These are phyloP conservation scores for Phlebiopsis flavidoalba DNA, from an alignment of 768 basidiomycete genomes.

Conservation along the genomic window DNA sequence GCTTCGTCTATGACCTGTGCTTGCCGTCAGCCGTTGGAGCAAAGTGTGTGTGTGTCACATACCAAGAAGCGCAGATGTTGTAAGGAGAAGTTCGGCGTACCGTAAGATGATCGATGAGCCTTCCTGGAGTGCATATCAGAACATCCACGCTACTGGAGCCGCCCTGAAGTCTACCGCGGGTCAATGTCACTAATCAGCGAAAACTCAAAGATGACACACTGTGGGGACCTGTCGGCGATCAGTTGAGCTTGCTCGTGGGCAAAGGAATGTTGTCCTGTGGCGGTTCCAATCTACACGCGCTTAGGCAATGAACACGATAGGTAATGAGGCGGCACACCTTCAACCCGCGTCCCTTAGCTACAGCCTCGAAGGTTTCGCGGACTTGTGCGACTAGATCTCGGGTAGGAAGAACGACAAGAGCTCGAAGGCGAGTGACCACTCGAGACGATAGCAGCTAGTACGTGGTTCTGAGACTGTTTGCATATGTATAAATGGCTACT, in stretches of 20 bases:
- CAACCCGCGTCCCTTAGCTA: constrained; percentile 81
- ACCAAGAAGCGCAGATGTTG: constrained; percentile 96
- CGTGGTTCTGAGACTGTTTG: neutral
- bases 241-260: constrained; percentile 84
- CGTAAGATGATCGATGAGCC: constrained; percentile 91
- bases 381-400: constrained; percentile 92
- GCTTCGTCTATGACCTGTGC: constrained; percentile 93
- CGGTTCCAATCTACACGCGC: constrained; percentile 57
- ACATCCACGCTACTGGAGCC: constrained; percentile 93
- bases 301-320: neutral
- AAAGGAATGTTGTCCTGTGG: constrained; percentile 93
- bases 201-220: constrained; percentile 33
- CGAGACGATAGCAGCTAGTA: constrained; percentile 58
- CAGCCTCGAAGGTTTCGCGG: constrained; percentile 82
- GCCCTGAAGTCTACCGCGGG: constrained; percentile 53
- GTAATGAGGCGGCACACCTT: constrained; percentile 46
- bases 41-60: constrained; percentile 22
- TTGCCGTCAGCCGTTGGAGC: neutral
- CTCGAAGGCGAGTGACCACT: constrained; percentile 78
- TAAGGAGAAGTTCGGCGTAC: constrained; percentile 84
- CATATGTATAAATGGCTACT: neutral
- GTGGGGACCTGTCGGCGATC: constrained; percentile 49
- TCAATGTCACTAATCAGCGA: neutral
- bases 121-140: constrained; percentile 91
- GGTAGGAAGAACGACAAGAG: constrained; percentile 88